phyloP scores from a whole-genome alignment of 2,329 filamentous ascomycete genomes.

The Pyrenophora tritici-repentis region DNA sequence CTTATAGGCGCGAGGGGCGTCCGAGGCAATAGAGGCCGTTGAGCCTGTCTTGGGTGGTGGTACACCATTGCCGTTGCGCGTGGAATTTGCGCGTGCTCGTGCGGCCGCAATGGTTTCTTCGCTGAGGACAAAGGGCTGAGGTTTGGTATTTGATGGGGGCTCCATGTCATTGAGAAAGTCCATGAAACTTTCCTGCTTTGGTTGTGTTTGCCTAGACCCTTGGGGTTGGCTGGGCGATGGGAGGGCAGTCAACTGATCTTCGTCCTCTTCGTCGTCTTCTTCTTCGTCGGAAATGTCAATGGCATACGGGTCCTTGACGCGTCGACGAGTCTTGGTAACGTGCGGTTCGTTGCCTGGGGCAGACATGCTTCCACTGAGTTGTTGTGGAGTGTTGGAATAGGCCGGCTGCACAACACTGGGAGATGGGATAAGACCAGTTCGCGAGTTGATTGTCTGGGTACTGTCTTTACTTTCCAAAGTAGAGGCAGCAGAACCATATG shows the following conservation, averaged over 20 bases:
- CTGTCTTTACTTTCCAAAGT: constrained; percentile 50
- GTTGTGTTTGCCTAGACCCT: constrained; percentile 11
- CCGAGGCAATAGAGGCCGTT: constrained; percentile 20
- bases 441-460: constrained; percentile 71
- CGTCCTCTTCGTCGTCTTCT: constrained; percentile 47
- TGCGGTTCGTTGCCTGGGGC: constrained; percentile 51
- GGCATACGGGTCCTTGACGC: constrained; percentile 89
- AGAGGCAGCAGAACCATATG: constrained; percentile 43
- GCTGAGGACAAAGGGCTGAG: constrained; percentile 43
- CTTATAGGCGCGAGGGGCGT: constrained; percentile 33
- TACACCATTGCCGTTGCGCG: constrained; percentile 17
- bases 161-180: constrained; percentile 75
- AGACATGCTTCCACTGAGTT: constrained; percentile 39
- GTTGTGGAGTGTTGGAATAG: constrained; percentile 44
- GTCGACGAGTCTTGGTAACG: constrained; percentile 74
- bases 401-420: constrained; percentile 43
- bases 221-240: constrained; percentile 44
- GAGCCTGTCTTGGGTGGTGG: constrained; percentile 17
- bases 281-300: constrained; percentile 66
- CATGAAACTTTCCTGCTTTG: constrained; percentile 63
- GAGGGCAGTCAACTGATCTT: constrained; percentile 57
- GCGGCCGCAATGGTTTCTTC: constrained; percentile 41
- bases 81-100: constrained; percentile 31
- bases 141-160: constrained; percentile 56
- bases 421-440: constrained; percentile 66